A percentile compares a stretch with the other conserved stretches of the same genome.
Conservation (phyloP, 208 protist genomes). For the Trypanosoma avium region DNA sequence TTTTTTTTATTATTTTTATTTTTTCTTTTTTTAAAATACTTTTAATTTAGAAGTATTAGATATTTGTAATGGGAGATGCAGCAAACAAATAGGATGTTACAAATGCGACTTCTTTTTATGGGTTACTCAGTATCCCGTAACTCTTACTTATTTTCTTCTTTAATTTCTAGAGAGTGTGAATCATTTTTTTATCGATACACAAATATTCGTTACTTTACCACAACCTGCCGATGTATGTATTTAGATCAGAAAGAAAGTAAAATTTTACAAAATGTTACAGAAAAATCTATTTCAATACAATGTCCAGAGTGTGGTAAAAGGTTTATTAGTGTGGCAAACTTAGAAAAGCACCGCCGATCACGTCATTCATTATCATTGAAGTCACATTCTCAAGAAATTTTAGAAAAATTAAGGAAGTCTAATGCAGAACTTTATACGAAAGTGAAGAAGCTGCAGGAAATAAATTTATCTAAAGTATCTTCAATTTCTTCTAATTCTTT, state of each 20-base stretch:
- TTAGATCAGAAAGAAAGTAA: conserved; percentile 14
- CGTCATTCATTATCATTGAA: conserved; percentile 43
- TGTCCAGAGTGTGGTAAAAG: conserved; percentile 76
- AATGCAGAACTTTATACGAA: conserved; percentile 33
- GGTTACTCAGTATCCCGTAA: no score
- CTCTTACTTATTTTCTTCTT: no score
- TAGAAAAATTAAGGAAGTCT: conserved; percentile 21
- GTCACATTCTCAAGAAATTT: conserved; percentile 28
- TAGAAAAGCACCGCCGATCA: conserved; percentile 46
- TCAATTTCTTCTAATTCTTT: background rate
- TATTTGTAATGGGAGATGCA: no score
- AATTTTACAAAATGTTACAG: background rate
- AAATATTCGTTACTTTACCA: no score
- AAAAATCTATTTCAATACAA: background rate
- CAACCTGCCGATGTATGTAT: no score
- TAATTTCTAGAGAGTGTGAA: no score
- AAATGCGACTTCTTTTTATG: no score
- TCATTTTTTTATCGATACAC: background rate
- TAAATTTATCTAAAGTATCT: background rate
- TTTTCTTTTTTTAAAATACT: no score
- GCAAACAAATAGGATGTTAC: no score
- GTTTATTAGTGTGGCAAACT: conserved; percentile 48
- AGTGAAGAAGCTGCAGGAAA: conserved; percentile 15
- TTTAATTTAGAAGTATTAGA: no score
- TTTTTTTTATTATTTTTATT: no score